Evolutionary conservation across 495 filamentous ascomycete species (phyloP).

Genomic region (Emericellopsis terricola): DNA sequence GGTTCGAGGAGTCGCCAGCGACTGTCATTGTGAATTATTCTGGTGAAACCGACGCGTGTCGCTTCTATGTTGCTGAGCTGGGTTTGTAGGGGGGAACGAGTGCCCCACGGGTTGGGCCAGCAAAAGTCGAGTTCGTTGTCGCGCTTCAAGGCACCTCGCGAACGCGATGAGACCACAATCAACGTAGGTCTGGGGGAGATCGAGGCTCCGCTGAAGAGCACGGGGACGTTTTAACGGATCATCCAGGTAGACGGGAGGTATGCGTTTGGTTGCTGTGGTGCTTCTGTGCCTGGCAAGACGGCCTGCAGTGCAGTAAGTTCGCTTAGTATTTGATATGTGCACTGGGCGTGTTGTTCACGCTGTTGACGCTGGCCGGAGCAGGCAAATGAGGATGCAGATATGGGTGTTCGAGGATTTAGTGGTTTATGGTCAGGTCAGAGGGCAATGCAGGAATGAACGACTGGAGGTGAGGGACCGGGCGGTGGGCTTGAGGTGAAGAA

Average conservation of each 20-base stretch:
- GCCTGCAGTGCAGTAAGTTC: neutral
- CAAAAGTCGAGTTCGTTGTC: no score
- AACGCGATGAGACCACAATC: neutral
- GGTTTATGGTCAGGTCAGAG: no score
- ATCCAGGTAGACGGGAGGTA: conserved; percentile 12
- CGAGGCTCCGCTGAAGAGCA: conserved; percentile 16
- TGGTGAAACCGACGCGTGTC: neutral
- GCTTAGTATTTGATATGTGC: neutral
- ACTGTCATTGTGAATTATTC: conserved; percentile 36
- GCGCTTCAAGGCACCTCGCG: no score
- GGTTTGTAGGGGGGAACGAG: no score
- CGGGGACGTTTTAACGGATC: conserved; percentile 12
- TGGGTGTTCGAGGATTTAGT: no score
- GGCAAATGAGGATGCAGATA: neutral
- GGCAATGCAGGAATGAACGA: conserved; percentile 2
- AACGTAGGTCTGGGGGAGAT: conserved; percentile 3
- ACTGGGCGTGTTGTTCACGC: neutral
- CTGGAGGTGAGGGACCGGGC: conserved; percentile 3
- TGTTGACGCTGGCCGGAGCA: no score
- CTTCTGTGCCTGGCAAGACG: conserved; percentile 2
- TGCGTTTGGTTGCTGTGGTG: neutral
- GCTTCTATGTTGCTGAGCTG: no score
- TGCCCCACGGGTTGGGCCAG: no score
- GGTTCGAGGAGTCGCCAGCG: conserved; percentile 42
- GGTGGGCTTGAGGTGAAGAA: no score